Evolutionary conservation across 2,329 filamentous ascomycete species (phyloP), one percentile per base, ranked within the genome.

Genomic region (Ambrosiella xylebori): DNA sequence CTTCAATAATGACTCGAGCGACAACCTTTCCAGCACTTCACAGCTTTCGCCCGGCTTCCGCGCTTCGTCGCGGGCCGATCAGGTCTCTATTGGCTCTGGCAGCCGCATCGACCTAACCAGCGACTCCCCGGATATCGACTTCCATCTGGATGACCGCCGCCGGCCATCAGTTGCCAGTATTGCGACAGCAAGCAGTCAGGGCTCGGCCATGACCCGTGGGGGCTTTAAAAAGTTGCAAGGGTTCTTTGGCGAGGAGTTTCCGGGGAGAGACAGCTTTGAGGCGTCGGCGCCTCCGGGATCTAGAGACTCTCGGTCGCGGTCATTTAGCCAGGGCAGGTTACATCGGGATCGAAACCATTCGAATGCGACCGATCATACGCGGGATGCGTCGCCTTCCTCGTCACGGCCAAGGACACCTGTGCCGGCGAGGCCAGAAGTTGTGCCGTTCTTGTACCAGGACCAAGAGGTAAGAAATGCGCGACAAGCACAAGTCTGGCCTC

Each of bases 371-470:
- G 81, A 93, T 66, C 79, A 84, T 64, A 84, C 83, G 63, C 76
- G 83, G 61, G 84, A 90, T 62, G 77, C 76, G 51, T 94, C 90
- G 57, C 88, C 88, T 45, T 78, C 80, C 56, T 81, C 80, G 38
- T 89, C 86, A 36, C 78, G 88, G 63, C 88, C 90, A 53, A 79
- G 85, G 64, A 95, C 88, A n/a, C 89, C 90, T 11, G 76, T 89
- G 56, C 87, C 87, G 47, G 88, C 87, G 11, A 54, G 52, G 35
- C 93, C 88, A 66, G 91, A 97, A 70, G 89, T 98, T 59, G 93
- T 95, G 44, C 93, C 93, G n/a, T 98, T 95, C 77, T 78, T 95
- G 62, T 97, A 93, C 68, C 93, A 97, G 70, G 88, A 93, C 67
- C 79, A 79, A 63, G 80, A 87, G 73, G 84, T 87, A 69, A 74